Evolutionary conservation across 345 rosid species (phyloP), one percentile per base, ranked within the genome.

Genomic region (Hibiscus syriacus): DNA sequence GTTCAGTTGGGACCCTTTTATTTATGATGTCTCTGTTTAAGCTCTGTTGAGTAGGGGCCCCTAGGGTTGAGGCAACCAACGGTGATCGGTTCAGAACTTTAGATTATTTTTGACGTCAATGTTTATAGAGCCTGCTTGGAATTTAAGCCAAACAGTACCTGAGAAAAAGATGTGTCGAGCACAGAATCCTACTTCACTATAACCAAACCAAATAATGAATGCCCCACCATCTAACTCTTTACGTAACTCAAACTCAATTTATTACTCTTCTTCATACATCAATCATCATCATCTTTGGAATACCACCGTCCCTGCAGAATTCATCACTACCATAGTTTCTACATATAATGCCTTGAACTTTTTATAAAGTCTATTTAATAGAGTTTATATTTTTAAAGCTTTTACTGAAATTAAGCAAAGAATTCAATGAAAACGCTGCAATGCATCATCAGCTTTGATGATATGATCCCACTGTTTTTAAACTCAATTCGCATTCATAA

Each of bases 91-190:
- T 59, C 39, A 58, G 25, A 32, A 32, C 3, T 59, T 59, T 27
- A 34, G 48, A 30, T 57, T 2, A 20, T 22, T 6, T 30, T n/a
- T n/a, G 34, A 17, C 12, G 27, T 60, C 17, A 46, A 14, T n/a
- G 5, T 52, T 22, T n/a, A 38, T 34, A 3, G 45, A 22, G 25
- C 49, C 17, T 34, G 65, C 30, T 38, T 61, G 20, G 65, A 22
- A 38, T 38, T 61, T 6, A 61, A 12, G 30, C 30, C 49, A 5
- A n/a, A 50, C 67, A 65, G 46, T 45, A 76, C 74, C 65, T 70
- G 72, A 66, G 72, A 66, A 17, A 69, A 46, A 26, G 80, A 77
- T 59, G 22, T 77, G 36, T 69, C 60, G n/a, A 50, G 69, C 72
- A 66, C 72, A 70, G 14, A 54, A 52, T 61, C 66, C 74, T 59